phyloP scores from a whole-genome alignment of 306 rosid genomes.

The Mimosa bimucronata region DNA sequence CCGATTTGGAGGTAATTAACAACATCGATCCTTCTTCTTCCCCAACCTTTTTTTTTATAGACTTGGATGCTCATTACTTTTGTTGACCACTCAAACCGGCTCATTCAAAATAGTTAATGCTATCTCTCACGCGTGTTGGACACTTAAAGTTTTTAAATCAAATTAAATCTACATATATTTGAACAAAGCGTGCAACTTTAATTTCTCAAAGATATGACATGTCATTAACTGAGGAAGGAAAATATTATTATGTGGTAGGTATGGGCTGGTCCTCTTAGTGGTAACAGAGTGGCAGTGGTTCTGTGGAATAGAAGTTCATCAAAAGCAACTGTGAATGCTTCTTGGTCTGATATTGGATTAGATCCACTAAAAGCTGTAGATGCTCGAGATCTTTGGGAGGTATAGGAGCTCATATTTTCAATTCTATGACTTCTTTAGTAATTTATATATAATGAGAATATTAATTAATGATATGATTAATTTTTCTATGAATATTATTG shows the following conservation, averaged over 20 bases:
- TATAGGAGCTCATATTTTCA: background rate
- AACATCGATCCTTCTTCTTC: background rate
- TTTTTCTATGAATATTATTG: slow-evolving; percentile 14
- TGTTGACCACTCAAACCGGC: no score
- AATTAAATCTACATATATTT: background rate
- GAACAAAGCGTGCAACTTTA: background rate
- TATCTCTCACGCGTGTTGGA: no score
- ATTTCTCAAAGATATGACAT: background rate
- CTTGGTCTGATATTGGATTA: slow-evolving; percentile 69
- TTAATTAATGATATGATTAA: background rate
- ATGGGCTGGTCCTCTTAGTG: slow-evolving; percentile 77
- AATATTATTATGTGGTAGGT: slow-evolving; percentile 46
- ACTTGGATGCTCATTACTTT: no score
- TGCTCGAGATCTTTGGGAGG: slow-evolving; percentile 78
- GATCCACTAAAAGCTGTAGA: slow-evolving; percentile 40
- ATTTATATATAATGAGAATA: background rate
- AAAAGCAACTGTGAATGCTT: slow-evolving; percentile 54
- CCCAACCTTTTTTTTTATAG: background rate
- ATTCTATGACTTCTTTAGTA: background rate
- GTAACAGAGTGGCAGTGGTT: slow-evolving; percentile 53
- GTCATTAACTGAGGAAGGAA: slow-evolving; percentile 10
- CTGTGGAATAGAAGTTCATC: slow-evolving; percentile 71
- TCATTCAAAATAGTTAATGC: no score
- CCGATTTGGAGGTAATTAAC: slow-evolving; percentile 60
- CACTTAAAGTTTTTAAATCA: no score